Evolutionary conservation across 2,329 filamentous ascomycete genomes (phyloP).

Genomic region (Samsoniella hepiali): DNA sequence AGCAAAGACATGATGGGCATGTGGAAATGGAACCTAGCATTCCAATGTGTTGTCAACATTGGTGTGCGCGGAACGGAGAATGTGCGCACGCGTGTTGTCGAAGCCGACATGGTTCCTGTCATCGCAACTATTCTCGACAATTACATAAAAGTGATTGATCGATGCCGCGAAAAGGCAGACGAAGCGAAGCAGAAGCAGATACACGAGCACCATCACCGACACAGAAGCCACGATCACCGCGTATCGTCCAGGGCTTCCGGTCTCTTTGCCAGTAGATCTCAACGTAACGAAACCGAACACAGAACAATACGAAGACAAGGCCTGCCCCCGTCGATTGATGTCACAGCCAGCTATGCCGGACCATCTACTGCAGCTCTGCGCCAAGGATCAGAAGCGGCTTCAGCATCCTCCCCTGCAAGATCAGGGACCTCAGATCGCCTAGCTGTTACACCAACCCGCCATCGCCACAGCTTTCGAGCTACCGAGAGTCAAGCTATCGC

Average conservation of each 20-base stretch:
- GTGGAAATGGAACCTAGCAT: conserved; percentile 99
- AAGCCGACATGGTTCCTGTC: conserved; percentile 98
- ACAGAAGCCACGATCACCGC: conserved; percentile 48
- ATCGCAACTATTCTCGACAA: conserved; percentile 98
- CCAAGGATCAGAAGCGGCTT: conserved; percentile 24
- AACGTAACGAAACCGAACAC: conserved; percentile 55
- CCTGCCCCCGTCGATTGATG: conserved; percentile 68
- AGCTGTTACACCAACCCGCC: conserved; percentile 35
- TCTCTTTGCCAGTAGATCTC: conserved; percentile 50
- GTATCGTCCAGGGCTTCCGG: conserved; percentile 39
- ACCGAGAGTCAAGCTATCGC: conserved; percentile 47
- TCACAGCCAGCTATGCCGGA: conserved; percentile 42
- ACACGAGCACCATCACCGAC: conserved; percentile 49
- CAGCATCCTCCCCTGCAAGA: conserved; percentile 15
- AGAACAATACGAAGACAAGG: conserved; percentile 70
- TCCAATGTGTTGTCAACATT: conserved; percentile 98
- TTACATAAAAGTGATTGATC: conserved; percentile 95
- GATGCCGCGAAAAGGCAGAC: conserved; percentile 81
- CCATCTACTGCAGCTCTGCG: conserved; percentile 33
- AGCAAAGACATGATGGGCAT: conserved; percentile 99
- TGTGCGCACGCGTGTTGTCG: conserved; percentile 90
- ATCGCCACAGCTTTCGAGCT: conserved; percentile 49
- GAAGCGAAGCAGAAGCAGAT: conserved; percentile 72
- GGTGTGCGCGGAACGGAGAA: conserved; percentile 92
- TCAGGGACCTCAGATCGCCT: conserved; percentile 22